These are phyloP conservation scores for Allium sativum DNA, from an alignment of 106 monocot genomes.

Conservation along the genomic window DNA sequence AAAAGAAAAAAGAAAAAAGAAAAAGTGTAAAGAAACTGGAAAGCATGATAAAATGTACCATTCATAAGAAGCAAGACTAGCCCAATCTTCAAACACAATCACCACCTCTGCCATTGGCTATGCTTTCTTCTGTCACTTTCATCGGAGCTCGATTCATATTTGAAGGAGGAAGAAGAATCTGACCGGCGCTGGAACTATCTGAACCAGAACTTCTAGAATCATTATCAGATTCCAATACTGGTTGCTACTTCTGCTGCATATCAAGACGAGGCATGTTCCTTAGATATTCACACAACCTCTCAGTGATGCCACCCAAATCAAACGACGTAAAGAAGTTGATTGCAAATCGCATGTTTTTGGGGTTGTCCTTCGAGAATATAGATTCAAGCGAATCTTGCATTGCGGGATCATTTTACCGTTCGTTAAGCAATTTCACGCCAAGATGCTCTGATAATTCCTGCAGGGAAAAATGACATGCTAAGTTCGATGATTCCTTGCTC, in stretches of 20 bases:
- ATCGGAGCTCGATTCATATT: conserved; percentile 29
- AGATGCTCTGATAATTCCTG: conserved; percentile 88
- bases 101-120: neutral
- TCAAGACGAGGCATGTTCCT: conserved; percentile 94
- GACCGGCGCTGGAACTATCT: conserved; percentile 15
- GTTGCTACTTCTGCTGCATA: conserved; percentile 88
- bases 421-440: conserved; percentile 75
- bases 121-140: neutral
- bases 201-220: conserved; percentile 32
- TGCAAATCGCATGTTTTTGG: conserved; percentile 81
- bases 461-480: too few relatives aligned
- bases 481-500: too few relatives aligned
- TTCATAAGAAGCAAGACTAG: neutral
- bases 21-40: too few relatives aligned
- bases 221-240: conserved; percentile 36
- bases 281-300: conserved; percentile 74
- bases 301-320: conserved; percentile 89
- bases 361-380: conserved; percentile 90
- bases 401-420: conserved; percentile 65
- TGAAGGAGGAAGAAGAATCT: conserved; percentile 21
- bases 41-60: neutral
- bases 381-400: conserved; percentile 86
- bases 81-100: neutral
- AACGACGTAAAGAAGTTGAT: conserved; percentile 95
- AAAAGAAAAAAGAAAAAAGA: too few relatives aligned